Evolutionary conservation across 371 early-diverging fungal genomes (phyloP).

Genomic region (Furculomyces boomerangus): DNA sequence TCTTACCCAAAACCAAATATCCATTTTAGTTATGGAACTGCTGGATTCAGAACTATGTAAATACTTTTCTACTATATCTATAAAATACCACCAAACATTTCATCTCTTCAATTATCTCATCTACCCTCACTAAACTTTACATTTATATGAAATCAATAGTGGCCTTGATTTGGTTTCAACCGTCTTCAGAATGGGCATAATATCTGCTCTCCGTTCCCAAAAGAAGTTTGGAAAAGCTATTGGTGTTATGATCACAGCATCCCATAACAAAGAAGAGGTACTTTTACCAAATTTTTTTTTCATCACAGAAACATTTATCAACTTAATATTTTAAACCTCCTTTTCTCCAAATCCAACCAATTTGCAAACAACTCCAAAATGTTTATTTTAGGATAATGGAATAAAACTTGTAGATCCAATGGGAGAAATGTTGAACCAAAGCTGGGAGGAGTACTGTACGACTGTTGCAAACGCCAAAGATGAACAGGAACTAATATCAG

Average conservation of each 20-base stretch:
- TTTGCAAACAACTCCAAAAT: no score
- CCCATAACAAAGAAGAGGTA: conserved; percentile 78
- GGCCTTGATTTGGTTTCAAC: conserved; percentile 74
- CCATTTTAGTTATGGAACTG: conserved; percentile 82
- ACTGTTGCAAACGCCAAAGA: conserved; percentile 75
- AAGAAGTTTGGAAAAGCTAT: conserved; percentile 70
- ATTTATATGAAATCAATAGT: conserved; percentile 1
- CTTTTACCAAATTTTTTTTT: not conserved
- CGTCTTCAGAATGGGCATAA: conserved; percentile 82
- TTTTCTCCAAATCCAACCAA: no score
- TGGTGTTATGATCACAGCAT: conserved; percentile 99
- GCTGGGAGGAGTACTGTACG: conserved; percentile 93
- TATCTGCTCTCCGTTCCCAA: conserved; percentile 84
- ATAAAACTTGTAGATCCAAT: conserved; percentile 97
- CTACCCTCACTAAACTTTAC: not conserved
- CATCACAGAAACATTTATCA: not conserved
- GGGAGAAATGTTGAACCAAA: conserved; percentile 95
- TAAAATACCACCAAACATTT: not conserved
- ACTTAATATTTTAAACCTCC: no score
- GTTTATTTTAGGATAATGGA: conserved; percentile 83
- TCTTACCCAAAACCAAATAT: conserved; percentile 38
- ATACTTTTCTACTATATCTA: conserved; percentile 5
- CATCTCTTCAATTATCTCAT: not conserved
- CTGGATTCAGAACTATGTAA: conserved; percentile 67
- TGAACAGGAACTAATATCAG: conserved; percentile 40